Evolutionary conservation across 31 red algal species (phyloP).

Genomic region (Odonthalia washingtoniensis): DNA sequence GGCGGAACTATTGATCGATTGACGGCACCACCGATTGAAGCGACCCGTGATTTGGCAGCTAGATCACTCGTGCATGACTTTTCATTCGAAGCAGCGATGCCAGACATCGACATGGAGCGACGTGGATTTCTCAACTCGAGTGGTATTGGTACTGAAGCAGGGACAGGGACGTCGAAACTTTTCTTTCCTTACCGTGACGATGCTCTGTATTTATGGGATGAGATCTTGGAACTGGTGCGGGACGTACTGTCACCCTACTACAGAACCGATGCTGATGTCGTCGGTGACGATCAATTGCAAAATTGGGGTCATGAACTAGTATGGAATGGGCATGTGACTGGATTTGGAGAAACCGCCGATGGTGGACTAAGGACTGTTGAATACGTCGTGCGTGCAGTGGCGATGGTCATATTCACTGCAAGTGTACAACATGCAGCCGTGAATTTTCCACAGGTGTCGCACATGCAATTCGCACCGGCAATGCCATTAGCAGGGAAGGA

Average conservation of each 20-base stretch:
- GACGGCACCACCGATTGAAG: slow-evolving; percentile 45
- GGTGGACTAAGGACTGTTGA: slow-evolving; percentile 22
- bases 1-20: slow-evolving; percentile 58
- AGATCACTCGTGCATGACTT: background rate
- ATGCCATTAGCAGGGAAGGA: slow-evolving; percentile 51
- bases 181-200: slow-evolving; percentile 56
- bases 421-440: slow-evolving; percentile 59
- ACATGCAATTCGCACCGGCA: slow-evolving; percentile 51
- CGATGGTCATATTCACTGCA: slow-evolving; percentile 40
- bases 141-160: no score
- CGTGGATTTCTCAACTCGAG: no score
- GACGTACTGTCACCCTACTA: slow-evolving; percentile 34
- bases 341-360: slow-evolving; percentile 46
- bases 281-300: slow-evolving; percentile 22
- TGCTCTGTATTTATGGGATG: slow-evolving; percentile 31
- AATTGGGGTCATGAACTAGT: slow-evolving; percentile 40
- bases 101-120: slow-evolving; percentile 35
- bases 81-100: slow-evolving; percentile 51
- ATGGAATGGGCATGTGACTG: slow-evolving; percentile 4
- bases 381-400: slow-evolving; percentile 34
- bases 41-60: slow-evolving; percentile 4
- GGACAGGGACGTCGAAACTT: background rate
- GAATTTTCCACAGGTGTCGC: slow-evolving; percentile 39
- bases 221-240: slow-evolving; percentile 20
- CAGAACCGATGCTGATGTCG: slow-evolving; percentile 19